Evolutionary conservation across 2,329 filamentous ascomycete genomes (phyloP), one percentile per base, ranked within the genome.

Genomic region (Aspergillus floridensis): DNA sequence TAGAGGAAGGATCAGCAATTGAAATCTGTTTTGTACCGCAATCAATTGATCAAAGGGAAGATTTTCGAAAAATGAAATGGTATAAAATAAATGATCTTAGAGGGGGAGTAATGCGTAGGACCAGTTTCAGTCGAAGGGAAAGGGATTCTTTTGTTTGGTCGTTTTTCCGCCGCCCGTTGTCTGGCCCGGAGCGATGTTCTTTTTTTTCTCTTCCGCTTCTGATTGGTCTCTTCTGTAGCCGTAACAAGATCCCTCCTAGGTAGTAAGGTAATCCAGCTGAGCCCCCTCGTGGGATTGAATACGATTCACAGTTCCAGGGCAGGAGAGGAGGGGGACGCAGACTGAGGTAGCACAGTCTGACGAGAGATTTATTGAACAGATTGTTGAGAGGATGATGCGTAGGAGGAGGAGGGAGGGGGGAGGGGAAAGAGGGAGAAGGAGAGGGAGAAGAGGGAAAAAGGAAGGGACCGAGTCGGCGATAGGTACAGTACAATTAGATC

Each of bases 141-240:
- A 7, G 16, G 38, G 38, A 44, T 19, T 44, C 38, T 44, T 44
- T 44, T 44, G 38, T 44, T 44, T 44, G 38, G 38, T 44, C 38
- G 38, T n/a, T n/a, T 44, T 44, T 44, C 38, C 38, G 38, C 38
- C 38, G 38, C 38, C 38, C 38, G 38, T 44, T 44, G 38, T 44
- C 38, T 44, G 38, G 38, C 38, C 44, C 22, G 38, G 14, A 16
- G 16, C 44, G 24, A 53, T 41, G 24, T 46, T 24, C 51, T 49
- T 51, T 44, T 55, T 47, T 53, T 32, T 59, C 22, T 48, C 55
- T 51, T n/a, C 19, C 53, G 44, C 49, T 55, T 32, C 32, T 59
- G 38, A 44, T 44, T 44, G 38, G 38, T 50, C 46, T 53, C 21
- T 54, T 50, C 53, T 24, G 53, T 16, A 10, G 55, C 31, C 55